A percentile compares a stretch with the other conserved stretches of the same genome.
Evolutionary conservation across 2,329 filamentous ascomycete genomes (phyloP).

Genomic region (Whalleya microplaca): DNA sequence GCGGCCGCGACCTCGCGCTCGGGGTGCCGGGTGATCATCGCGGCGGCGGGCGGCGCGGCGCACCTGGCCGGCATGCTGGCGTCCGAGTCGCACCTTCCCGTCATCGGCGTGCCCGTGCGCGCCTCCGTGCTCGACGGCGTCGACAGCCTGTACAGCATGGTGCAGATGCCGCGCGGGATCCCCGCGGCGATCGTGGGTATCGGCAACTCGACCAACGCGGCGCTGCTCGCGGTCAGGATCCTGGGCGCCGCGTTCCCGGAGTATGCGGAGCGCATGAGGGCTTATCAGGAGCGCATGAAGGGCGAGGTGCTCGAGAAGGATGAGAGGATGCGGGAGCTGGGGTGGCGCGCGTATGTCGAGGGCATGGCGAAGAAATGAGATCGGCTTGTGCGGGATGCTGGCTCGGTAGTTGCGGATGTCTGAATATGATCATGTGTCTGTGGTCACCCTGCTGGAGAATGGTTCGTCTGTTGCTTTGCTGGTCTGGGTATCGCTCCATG

Average conservation of each 20-base stretch:
- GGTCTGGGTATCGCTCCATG: too few relatives aligned
- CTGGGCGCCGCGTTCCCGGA: conserved; percentile 60
- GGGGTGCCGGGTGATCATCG: conserved; percentile 75
- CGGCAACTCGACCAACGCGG: conserved; percentile 80
- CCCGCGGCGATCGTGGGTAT: conserved; percentile 78
- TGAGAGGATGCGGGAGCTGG: conserved; percentile 55
- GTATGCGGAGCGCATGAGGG: conserved; percentile 60
- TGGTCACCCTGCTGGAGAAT: too few relatives aligned
- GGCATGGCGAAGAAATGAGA: conserved; percentile 33
- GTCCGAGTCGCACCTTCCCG: conserved; percentile 67
- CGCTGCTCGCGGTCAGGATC: conserved; percentile 70
- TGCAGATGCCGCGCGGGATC: conserved; percentile 76
- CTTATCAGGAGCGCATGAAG: conserved; percentile 66
- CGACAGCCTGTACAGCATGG: conserved; percentile 73
- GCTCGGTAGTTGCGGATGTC: too few relatives aligned
- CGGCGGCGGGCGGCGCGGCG: conserved; percentile 75
- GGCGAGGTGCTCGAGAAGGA: conserved; percentile 68
- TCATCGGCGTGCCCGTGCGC: conserved; percentile 79
- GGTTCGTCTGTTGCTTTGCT: too few relatives aligned
- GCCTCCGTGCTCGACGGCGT: conserved; percentile 73
- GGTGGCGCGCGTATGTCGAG: conserved; percentile 59
- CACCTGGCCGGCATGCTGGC: conserved; percentile 66
- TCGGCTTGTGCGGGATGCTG: too few relatives aligned
- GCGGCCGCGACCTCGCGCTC: conserved; percentile 64
- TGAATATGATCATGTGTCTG: too few relatives aligned